Evolutionary conservation across 331 rosid genomes (phyloP), one percentile per base, ranked within the genome.

Genomic region (Erythrophleum ivorense): DNA sequence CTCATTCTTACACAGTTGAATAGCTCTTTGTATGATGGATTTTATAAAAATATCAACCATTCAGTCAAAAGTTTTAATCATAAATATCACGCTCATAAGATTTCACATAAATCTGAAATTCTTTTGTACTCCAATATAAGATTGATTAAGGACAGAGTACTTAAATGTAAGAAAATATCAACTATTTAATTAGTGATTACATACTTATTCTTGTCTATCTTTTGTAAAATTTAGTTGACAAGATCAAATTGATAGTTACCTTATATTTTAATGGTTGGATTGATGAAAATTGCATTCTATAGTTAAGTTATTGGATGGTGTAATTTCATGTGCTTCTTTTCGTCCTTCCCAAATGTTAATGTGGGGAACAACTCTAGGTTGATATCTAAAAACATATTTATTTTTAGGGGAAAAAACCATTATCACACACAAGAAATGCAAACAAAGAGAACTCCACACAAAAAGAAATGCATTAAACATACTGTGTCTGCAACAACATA

Each of bases 401-500:
- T 48, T 48, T 48, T 9, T 9, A 11, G 7, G 10, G 62, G 3
- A 7, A 6, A 5, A 55, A n/a, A n/a, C 62, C 62, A 18, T 10
- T 55, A 55, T 14, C 43, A 55, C 13, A 15, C 24, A 29, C 14
- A 76, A 70, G 67, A 75, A 16, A 24, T 24, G 1, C 29, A 24
- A 24, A 24, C 29, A 24, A 24, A 24, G 29, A 24, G 29, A 24
- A 24, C 29, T 24, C 29, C 58, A 67, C 53, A 52, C 54, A 14
- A 13, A 43, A 80, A 24, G 73, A 71, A 36, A 14, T 50, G 50
- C 15, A 64, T 71, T 15, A 49, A 49, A 84, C 97, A 78, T 89
- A 96, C 99, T 19, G 94, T 92, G 85, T 96, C 99, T 60, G 97
- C 99, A 76, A 89, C 98, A 69, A 96, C 99, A 52, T 92, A 92